Evolutionary conservation across 805 yeast genomes (phyloP).

Genomic region (Saccharomyces jurei): DNA sequence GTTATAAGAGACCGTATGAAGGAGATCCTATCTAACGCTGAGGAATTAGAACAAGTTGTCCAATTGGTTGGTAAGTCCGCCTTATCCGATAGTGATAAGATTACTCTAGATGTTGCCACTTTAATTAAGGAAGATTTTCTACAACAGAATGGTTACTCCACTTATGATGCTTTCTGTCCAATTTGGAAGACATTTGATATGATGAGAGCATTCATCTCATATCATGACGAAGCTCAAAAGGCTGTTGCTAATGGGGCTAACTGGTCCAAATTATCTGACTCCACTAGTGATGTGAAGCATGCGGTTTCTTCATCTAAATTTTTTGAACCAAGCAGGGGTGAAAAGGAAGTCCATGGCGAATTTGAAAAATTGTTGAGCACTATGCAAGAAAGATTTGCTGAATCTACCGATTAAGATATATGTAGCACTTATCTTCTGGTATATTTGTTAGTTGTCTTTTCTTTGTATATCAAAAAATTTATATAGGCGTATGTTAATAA

Average conservation of each 20-base stretch:
- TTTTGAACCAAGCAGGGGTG: constrained; percentile 90
- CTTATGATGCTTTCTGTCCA: constrained; percentile 98
- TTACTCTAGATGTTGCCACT: constrained; percentile 84
- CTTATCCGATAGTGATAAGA: constrained; percentile 91
- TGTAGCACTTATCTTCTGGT: neutral
- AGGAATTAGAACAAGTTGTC: constrained; percentile 97
- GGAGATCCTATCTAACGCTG: constrained; percentile 94
- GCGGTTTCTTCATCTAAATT: constrained; percentile 91
- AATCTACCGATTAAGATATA: constrained; percentile 69
- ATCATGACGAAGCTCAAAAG: constrained; percentile 95
- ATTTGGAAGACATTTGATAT: constrained; percentile 97
- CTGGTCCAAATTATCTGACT: constrained; percentile 88
- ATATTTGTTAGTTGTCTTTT: neutral
- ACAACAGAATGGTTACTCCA: constrained; percentile 98
- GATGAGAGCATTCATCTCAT: constrained; percentile 91
- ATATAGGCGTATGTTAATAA: neutral
- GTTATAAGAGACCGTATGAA: constrained; percentile 80
- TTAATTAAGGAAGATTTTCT: constrained; percentile 95
- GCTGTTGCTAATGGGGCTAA: constrained; percentile 88
- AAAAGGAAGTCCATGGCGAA: constrained; percentile 64
- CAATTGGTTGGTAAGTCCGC: constrained; percentile 99
- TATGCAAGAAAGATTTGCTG: constrained; percentile 88
- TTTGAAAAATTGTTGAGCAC: constrained; percentile 66
- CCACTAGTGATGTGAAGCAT: constrained; percentile 87
- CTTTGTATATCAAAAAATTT: neutral